Base-by-base conservation (phyloP, 202 grass and related monocot genomes). In the Digitaria exilis region DNA sequence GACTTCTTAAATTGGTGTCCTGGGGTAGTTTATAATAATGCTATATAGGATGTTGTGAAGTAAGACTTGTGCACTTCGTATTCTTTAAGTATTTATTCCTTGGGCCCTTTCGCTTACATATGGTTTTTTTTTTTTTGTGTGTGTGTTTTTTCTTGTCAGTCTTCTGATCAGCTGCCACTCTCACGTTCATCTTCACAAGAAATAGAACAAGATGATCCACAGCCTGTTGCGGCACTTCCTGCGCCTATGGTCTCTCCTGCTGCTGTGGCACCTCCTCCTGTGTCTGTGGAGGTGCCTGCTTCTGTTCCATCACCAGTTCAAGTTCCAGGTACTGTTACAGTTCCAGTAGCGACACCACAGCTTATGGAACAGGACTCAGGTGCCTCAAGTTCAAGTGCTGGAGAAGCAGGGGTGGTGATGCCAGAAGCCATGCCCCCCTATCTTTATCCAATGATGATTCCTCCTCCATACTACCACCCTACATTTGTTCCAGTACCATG, bases 381-480 rank as follows among this genome's bases (percentile, higher is more conserved):
- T 63, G 46, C 19, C 26, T 71, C 71, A 49, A 77, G 58, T 84
- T 84, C 43, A 55, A 69, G 49, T 75, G 22, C 73, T 41, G 65
- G 64, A 78, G 84, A 86, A 49, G 25, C 51, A 89, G 84, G 30
- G 28, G 42, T 48, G 2, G 16, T 70, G 43, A 81, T 80, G 51
- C 70, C 79, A 89, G 87, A 84, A 84, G 32, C 50, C 66, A 68
- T 87, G 43, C 42, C 84, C 25, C 84, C 84, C 6, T 81, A 80
- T 75, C 43, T 68, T 67, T 87, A 89, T 81, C 90, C 90, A 61
- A 72, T 84, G 80, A 84, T 87, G 70, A 35, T 84, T 66, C 87
- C 87, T 87, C 21, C 77, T 30, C 58, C 87, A 7, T 86, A 80
- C 65, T 89, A 77, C 35, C 71, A 59, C 5, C 80, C 76, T 42